phyloP scores from a whole-genome alignment of 495 filamentous ascomycete species.

The Letharia lupina region DNA sequence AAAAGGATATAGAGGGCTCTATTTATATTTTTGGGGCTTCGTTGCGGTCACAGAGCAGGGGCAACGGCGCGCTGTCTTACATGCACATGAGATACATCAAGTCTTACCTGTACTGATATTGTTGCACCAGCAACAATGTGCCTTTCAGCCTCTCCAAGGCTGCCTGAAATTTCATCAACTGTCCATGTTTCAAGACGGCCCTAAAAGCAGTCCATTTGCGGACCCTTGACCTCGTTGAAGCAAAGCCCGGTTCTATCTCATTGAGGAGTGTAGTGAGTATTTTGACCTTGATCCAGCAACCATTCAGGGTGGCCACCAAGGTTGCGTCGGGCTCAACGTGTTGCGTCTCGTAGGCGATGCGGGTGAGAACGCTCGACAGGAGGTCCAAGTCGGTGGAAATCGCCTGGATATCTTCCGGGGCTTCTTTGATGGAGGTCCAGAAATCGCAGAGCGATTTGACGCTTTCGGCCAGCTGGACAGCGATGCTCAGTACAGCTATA shows the following conservation, averaged over 20 bases:
- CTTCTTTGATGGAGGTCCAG: slow-evolving; percentile 32
- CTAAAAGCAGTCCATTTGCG: slow-evolving; percentile 26
- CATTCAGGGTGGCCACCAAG: slow-evolving; percentile 13
- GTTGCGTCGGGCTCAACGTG: slow-evolving; percentile 16
- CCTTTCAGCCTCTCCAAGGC: slow-evolving; percentile 16
- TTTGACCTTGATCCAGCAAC: slow-evolving; percentile 17
- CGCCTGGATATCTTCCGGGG: slow-evolving; percentile 28
- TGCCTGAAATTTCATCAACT: slow-evolving; percentile 21
- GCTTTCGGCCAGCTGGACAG: slow-evolving; percentile 25
- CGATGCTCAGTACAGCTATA: slow-evolving; percentile 29
- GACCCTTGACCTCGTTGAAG: slow-evolving; percentile 12
- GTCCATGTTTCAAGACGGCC: slow-evolving; percentile 26
- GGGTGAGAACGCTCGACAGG: slow-evolving; percentile 25
- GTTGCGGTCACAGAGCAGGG: too few relatives aligned
- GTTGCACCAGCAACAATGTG: slow-evolving; percentile 12
- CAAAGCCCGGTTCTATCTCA: slow-evolving; percentile 24
- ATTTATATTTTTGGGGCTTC: too few relatives aligned
- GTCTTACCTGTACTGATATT: slow-evolving; percentile 5
- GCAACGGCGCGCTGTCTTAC: too few relatives aligned
- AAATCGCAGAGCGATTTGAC: slow-evolving; percentile 30
- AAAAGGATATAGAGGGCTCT: too few relatives aligned
- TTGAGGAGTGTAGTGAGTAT: slow-evolving; percentile 23
- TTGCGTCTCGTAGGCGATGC: slow-evolving; percentile 21
- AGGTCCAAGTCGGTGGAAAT: slow-evolving; percentile 29
- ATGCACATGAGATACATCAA: background rate